These are phyloP conservation scores for Mycena chlorophos DNA, from an alignment of 768 basidiomycete genomes.

Conservation along the genomic window DNA sequence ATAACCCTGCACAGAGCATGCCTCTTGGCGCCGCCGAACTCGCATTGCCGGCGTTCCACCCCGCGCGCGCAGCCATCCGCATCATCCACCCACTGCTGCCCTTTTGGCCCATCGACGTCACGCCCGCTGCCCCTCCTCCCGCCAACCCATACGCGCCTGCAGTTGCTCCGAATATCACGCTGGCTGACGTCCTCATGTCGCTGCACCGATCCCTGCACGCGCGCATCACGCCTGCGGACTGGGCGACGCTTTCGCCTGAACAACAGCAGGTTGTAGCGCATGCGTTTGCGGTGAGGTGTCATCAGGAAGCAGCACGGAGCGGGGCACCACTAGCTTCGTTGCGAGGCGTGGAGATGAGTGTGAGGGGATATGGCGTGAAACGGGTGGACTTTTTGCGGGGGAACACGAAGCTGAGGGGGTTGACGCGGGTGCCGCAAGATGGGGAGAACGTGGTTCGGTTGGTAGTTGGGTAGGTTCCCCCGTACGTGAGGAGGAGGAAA, in stretches of 20 bases:
- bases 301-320: constrained; percentile 39
- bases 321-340: constrained; percentile 32
- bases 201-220: constrained; percentile 15
- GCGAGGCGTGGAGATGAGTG: constrained; percentile 30
- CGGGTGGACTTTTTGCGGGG: constrained; percentile 40
- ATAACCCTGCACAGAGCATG: not conserved
- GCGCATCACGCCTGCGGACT: constrained; percentile 17
- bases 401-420: constrained; percentile 37
- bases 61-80: constrained; percentile 37
- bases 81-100: constrained; percentile 42
- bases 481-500: too few relatives aligned
- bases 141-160: not conserved
- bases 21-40: not conserved
- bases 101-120: constrained; percentile 42
- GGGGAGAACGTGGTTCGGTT: constrained; percentile 11
- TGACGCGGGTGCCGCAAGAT: constrained; percentile 29
- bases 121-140: not conserved
- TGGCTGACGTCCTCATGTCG: constrained; percentile 14
- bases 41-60: constrained; percentile 36
- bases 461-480: constrained; percentile 3
- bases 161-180: not conserved
- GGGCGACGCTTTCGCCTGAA: constrained; percentile 3
- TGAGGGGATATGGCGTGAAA: constrained; percentile 40
- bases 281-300: constrained; percentile 29
- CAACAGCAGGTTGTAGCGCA: constrained; percentile 32